phyloP scores from a whole-genome alignment of 257 asterid genomes.

The Galeopsis tetrahit region DNA sequence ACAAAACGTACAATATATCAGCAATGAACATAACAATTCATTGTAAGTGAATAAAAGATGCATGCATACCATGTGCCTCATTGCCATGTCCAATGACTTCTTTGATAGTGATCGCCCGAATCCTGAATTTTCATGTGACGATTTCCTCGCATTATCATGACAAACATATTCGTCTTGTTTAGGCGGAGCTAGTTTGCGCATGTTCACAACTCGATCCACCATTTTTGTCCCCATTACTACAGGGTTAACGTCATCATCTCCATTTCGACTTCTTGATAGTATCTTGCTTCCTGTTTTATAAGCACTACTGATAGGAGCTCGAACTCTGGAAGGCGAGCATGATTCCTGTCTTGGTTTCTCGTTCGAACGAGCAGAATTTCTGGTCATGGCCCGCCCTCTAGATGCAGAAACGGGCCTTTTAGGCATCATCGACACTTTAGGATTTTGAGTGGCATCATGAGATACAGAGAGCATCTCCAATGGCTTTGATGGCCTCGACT shows the following conservation, averaged over 20 bases:
- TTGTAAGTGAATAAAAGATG: constrained; percentile 12
- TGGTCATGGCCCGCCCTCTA: constrained; percentile 47
- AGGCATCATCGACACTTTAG: constrained; percentile 40
- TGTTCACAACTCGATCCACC: constrained; percentile 91
- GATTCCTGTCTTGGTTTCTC: constrained; percentile 59
- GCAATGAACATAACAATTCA: background rate
- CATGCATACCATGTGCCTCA: constrained; percentile 81
- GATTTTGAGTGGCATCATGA: constrained; percentile 41
- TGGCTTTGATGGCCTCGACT: constrained; percentile 58
- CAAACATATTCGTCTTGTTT: constrained; percentile 50
- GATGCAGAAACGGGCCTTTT: constrained; percentile 76
- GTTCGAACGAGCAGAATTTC: constrained; percentile 33
- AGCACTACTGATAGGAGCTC: constrained; percentile 35
- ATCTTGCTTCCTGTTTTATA: constrained; percentile 39
- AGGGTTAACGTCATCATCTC: constrained; percentile 78
- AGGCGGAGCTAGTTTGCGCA: constrained; percentile 92
- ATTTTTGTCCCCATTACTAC: constrained; percentile 73
- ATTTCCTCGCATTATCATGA: constrained; percentile 48
- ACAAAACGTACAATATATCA: background rate
- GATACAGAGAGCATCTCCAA: constrained; percentile 40
- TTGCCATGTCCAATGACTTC: constrained; percentile 88
- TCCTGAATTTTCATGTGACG: constrained; percentile 60
- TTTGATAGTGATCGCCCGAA: constrained; percentile 85
- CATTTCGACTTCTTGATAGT: constrained; percentile 51
- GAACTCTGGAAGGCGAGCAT: constrained; percentile 63